Base-by-base conservation (phyloP, 1,284 basidiomycete species). In the Salmacisia buchloeana region DNA sequence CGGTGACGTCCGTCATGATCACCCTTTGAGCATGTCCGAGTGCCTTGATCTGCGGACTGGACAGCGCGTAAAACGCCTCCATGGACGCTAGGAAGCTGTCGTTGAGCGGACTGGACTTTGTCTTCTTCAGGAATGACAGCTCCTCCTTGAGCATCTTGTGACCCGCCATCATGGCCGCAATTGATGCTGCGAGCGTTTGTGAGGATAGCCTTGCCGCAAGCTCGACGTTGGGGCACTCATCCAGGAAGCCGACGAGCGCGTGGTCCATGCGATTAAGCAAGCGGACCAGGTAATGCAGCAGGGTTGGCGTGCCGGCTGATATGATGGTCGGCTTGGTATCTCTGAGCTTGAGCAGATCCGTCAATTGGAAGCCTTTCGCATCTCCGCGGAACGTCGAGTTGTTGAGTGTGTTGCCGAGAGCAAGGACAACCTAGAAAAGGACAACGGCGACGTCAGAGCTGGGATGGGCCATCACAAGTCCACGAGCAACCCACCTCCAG, bases 211-310 rank as follows among this genome's bases (percentile, higher is more conserved):
- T 35, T 1, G 71, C 73, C 5, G 91, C 92, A 3, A 89, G 85
- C 77, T 94, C 90, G 2, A 94, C 75, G 73, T 87, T 87, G 2
- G 90, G 87, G 71, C 91, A 82, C 27, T 94, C 92, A 38, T 92
- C 88, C 7, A 90, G 84, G 80, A 92, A 94, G 13, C 85, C 84
- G 0, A 89, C 82, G 3, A 90, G 77, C 0, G 83, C 82, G 0
- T 88, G 85, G 73, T 92, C 87, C 12, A 83, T 84, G 46, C 86
- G 84, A 64, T 90, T 79, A n/a, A 94, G 82, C 4, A 90, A 83
- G 58, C 85, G 83, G 6, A 90, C 90, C 27, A 94, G 76, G 77
- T 92, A 94, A 79, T 96, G 92, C 29, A 96, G 82, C 27, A 96
- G 82, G 0, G 90, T 94, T 0, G 91, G 90, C 70, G 90, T 93